A percentile compares a stretch with the other conserved stretches of the same genome.
Conservation (phyloP, 306 rosid genomes). For the Oemleria cerasiformis region DNA sequence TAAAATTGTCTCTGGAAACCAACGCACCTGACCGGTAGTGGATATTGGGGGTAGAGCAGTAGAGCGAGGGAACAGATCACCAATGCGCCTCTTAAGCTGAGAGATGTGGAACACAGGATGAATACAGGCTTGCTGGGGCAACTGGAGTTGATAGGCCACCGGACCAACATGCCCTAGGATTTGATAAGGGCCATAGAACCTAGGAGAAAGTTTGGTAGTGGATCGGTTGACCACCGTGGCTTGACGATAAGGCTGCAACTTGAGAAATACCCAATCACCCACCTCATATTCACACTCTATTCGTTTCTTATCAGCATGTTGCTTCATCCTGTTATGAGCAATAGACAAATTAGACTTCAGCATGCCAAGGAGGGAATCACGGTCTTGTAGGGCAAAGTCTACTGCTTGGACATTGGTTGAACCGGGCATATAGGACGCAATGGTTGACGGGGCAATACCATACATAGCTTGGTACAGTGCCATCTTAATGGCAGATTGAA, state of each 20-base stretch:
- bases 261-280: slow-evolving; percentile 1
- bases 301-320: background rate
- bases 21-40: background rate
- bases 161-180: background rate
- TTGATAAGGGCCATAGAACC: slow-evolving; percentile 3
- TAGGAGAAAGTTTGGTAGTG: background rate
- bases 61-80: no score
- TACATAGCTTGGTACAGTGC: background rate
- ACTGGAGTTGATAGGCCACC: background rate
- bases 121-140: background rate
- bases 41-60: background rate
- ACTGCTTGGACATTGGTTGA: background rate
- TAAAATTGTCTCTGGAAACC: background rate
- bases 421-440: background rate
- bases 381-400: background rate
- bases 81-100: background rate
- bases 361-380: background rate
- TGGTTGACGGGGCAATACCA: background rate
- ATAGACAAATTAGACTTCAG: background rate
- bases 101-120: slow-evolving; percentile 9
- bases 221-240: rapidly evolving
- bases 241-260: background rate
- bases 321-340: background rate
- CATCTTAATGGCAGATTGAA: background rate
- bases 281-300: background rate